Conservation (phyloP, 768 basidiomycete genomes). For the Hortiboletus campestris region DNA sequence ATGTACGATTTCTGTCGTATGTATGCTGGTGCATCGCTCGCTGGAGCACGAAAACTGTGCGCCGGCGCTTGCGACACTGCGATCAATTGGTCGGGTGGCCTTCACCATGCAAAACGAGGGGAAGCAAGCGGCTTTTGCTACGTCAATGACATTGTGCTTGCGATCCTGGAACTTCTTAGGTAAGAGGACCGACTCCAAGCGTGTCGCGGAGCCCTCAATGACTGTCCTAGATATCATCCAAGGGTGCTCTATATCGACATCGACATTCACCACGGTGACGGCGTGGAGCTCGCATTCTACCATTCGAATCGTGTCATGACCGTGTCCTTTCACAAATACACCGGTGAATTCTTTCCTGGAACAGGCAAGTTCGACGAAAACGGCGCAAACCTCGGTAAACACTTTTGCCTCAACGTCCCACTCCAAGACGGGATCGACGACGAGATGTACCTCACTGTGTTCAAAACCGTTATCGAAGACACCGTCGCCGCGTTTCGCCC, state of each 20-base stretch:
- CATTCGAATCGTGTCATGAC: slow-evolving; percentile 98
- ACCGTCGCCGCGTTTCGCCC: slow-evolving; percentile 88
- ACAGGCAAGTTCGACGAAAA: slow-evolving; percentile 96
- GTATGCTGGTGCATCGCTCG: slow-evolving; percentile 90
- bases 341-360: slow-evolving; percentile 96
- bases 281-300: slow-evolving; percentile 97
- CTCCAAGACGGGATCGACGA: slow-evolving; percentile 96
- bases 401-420: slow-evolving; percentile 94
- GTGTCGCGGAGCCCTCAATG: background rate
- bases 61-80: slow-evolving; percentile 91
- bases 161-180: slow-evolving; percentile 90
- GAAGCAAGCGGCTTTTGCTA: slow-evolving; percentile 99
- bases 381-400: slow-evolving; percentile 82
- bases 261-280: slow-evolving; percentile 98
- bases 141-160: slow-evolving; percentile 94
- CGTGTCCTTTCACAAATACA: slow-evolving; percentile 99
- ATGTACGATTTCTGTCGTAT: slow-evolving; percentile 93
- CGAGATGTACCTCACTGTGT: slow-evolving; percentile 92
- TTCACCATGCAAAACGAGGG: slow-evolving; percentile 97
- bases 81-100: slow-evolving; percentile 97
- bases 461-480: slow-evolving; percentile 95
- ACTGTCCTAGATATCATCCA: slow-evolving; percentile 70
- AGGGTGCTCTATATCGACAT: slow-evolving; percentile 98
- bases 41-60: slow-evolving; percentile 85
- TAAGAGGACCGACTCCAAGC: slow-evolving; percentile 28